phyloP scores from a whole-genome alignment of 169 alveolate genomes.

The Babesia caballi region DNA sequence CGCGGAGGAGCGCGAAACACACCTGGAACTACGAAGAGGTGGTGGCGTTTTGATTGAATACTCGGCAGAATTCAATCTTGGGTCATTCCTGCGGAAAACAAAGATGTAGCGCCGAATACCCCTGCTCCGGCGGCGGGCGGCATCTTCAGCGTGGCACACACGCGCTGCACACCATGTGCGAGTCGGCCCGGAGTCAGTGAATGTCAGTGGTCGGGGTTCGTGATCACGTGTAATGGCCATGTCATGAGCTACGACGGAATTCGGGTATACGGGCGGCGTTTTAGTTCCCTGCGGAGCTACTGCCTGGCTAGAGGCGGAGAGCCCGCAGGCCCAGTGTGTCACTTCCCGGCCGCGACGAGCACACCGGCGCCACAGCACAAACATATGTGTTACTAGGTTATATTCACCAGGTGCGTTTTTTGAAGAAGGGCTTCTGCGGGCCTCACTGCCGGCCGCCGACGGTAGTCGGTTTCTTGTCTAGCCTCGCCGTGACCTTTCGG shows the following conservation, averaged over 20 bases:
- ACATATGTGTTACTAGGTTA: background rate
- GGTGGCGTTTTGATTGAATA: background rate
- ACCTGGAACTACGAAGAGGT: constrained; percentile 8
- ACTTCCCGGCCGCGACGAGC: background rate
- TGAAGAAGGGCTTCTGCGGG: too few relatives aligned
- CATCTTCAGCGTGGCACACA: constrained; percentile 56
- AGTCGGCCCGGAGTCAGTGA: background rate
- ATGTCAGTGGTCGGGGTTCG: too few relatives aligned
- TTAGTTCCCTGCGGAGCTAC: too few relatives aligned
- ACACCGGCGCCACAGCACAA: background rate
- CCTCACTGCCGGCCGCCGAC: background rate
- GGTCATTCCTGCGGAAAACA: constrained; percentile 2
- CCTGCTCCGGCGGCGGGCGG: constrained; percentile 21
- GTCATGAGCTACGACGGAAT: too few relatives aligned
- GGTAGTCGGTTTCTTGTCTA: background rate
- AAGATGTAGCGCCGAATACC: background rate
- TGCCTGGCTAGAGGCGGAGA: too few relatives aligned
- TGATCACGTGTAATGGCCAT: too few relatives aligned
- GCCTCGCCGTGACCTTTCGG: background rate
- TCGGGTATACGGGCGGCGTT: too few relatives aligned
- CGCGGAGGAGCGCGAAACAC: background rate
- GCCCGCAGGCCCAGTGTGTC: too few relatives aligned
- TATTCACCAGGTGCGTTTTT: background rate
- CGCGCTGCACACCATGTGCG: constrained; percentile 68
- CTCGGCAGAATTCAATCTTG: background rate